phyloP scores from a whole-genome alignment of 805 yeast genomes.

The Lipomyces starkeyi region DNA sequence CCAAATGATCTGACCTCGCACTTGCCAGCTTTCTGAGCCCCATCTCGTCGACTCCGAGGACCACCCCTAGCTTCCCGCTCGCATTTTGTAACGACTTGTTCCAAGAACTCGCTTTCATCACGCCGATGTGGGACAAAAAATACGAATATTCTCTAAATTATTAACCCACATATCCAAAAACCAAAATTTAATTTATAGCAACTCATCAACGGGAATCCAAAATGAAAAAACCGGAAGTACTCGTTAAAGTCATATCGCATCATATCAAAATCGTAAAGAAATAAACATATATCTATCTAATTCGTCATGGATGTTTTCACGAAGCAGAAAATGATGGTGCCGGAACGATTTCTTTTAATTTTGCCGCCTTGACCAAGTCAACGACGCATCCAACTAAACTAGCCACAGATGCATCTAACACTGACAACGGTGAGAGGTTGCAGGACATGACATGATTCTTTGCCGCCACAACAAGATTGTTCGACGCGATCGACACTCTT shows the following conservation, averaged over 20 bases:
- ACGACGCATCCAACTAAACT: slow-evolving; percentile 23
- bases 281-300: not conserved
- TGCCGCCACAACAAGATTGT: slow-evolving; percentile 27
- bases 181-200: not conserved
- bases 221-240: not conserved
- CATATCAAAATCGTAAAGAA: not conserved
- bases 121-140: not conserved
- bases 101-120: not conserved
- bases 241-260: not conserved
- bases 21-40: no score
- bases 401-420: slow-evolving; percentile 32
- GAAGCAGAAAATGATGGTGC: not conserved
- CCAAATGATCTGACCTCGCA: no score
- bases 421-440: slow-evolving; percentile 28
- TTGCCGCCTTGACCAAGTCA: slow-evolving; percentile 21
- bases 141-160: no score
- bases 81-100: not conserved
- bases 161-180: not conserved
- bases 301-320: no score
- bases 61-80: no score
- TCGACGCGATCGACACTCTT: slow-evolving; percentile 23
- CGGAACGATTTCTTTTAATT: not conserved
- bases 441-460: slow-evolving; percentile 20
- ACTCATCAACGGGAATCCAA: not conserved
- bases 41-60: no score